Conservation (phyloP, 2,329 filamentous ascomycete species). For the Colletotrichum aenigma region DNA sequence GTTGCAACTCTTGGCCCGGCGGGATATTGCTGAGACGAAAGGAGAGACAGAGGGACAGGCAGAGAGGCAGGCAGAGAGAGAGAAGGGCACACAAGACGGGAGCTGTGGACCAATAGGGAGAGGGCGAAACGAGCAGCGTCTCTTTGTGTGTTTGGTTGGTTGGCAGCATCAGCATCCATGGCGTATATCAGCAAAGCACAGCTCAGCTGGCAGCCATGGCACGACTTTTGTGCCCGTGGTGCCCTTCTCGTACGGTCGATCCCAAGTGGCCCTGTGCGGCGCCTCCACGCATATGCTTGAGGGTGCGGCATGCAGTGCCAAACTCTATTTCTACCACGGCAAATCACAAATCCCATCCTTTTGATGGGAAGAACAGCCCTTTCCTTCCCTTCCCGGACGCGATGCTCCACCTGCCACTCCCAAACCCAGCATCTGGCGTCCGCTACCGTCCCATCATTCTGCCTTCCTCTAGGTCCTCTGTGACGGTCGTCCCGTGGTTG, state of each 20-base stretch:
- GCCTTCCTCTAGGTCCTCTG: background rate
- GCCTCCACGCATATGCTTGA: background rate
- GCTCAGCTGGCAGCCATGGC: background rate
- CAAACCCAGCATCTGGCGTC: too few relatives aligned
- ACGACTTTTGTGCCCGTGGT: background rate
- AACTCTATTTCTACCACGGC: background rate
- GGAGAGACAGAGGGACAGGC: background rate
- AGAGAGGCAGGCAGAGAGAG: background rate
- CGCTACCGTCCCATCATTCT: background rate
- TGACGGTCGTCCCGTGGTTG: background rate
- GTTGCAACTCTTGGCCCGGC: background rate
- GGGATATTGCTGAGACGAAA: too few relatives aligned
- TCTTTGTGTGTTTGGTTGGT: background rate
- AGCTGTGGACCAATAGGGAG: background rate
- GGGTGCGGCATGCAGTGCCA: background rate
- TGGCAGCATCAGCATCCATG: background rate
- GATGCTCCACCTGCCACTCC: background rate
- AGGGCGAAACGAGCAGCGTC: background rate
- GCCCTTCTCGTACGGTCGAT: background rate
- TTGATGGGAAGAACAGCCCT: background rate
- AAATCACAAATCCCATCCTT: slow-evolving; percentile 9
- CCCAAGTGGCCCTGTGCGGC: background rate
- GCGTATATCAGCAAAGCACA: background rate
- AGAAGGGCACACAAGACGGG: background rate
- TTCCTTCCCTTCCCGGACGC: background rate